Conservation (phyloP, 2,329 filamentous ascomycete species). For the Colletotrichum theobromicola region DNA sequence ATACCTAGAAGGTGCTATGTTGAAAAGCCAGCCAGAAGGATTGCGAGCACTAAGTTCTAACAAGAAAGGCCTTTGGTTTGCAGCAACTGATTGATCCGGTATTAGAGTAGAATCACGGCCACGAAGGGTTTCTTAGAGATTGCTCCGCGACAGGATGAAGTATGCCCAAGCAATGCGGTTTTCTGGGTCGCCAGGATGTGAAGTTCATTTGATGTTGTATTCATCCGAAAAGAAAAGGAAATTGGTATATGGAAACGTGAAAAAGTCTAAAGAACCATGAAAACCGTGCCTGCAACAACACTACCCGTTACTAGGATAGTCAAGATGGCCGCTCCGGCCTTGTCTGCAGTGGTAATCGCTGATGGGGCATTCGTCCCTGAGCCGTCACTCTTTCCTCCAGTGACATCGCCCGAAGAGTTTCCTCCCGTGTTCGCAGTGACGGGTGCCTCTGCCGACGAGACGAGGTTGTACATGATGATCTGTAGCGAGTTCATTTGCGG, state of each 20-base stretch:
- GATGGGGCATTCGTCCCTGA: not conserved
- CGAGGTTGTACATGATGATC: conserved; percentile 55
- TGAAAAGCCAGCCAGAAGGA: not conserved
- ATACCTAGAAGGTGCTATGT: not conserved
- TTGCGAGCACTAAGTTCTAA: not conserved
- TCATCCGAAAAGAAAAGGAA: not conserved
- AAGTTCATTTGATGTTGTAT: not conserved
- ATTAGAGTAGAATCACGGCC: not conserved
- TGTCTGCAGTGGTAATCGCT: conserved; percentile 61
- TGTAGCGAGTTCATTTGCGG: conserved; percentile 61
- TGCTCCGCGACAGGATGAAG: not conserved
- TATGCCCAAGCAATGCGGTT: not conserved
- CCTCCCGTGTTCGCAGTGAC: conserved; percentile 57
- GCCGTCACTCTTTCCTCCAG: conserved; percentile 18
- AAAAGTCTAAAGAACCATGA: not conserved
- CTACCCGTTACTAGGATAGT: conserved; percentile 63
- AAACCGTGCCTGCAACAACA: conserved; percentile 32
- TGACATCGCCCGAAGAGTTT: conserved; percentile 48
- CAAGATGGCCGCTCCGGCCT: conserved; percentile 69
- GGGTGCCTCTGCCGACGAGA: conserved; percentile 43
- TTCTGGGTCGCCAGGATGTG: not conserved
- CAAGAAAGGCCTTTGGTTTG: not conserved
- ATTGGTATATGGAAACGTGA: not conserved
- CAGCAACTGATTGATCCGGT: not conserved
- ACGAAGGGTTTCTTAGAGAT: not conserved